Percentiles rank a stretch among this genome's conserved stretches.
phyloP scores from a whole-genome alignment of 208 protist species.

The Trypanosoma rangeli region DNA sequence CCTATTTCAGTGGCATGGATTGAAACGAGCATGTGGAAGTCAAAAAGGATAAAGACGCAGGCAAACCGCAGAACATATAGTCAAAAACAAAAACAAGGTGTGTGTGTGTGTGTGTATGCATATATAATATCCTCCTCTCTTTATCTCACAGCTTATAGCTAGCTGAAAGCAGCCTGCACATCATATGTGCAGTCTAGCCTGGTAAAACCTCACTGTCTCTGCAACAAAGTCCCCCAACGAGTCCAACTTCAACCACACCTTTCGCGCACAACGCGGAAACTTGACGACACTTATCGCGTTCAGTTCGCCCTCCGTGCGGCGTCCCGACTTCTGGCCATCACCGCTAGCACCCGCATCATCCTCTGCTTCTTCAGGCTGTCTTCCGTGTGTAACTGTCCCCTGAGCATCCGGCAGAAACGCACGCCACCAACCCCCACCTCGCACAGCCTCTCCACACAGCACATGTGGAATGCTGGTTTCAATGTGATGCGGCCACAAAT shows the following conservation, averaged over 20 bases:
- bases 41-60: slow-evolving; percentile 11
- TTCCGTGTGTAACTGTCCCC: neutral
- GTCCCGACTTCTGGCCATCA: neutral
- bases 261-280: slow-evolving; percentile 18
- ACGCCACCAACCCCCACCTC: neutral
- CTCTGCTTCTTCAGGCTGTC: neutral
- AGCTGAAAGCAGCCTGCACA: neutral
- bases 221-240: slow-evolving; percentile 44
- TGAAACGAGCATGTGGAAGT: neutral
- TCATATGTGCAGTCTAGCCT: neutral
- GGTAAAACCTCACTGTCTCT: slow-evolving; percentile 17
- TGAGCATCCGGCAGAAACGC: neutral
- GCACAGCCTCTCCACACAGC: slow-evolving; percentile 29
- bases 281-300: slow-evolving; percentile 1
- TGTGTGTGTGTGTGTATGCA: neutral
- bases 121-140: neutral
- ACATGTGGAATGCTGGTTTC: slow-evolving; percentile 46
- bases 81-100: neutral
- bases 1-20: neutral
- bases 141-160: neutral
- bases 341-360: neutral
- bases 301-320: neutral
- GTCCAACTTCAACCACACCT: slow-evolving; percentile 39
- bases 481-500: slow-evolving; percentile 31
- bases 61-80: neutral